Base-by-base conservation (phyloP, 208 protist genomes). In the Acanthamoeba triangularis region DNA sequence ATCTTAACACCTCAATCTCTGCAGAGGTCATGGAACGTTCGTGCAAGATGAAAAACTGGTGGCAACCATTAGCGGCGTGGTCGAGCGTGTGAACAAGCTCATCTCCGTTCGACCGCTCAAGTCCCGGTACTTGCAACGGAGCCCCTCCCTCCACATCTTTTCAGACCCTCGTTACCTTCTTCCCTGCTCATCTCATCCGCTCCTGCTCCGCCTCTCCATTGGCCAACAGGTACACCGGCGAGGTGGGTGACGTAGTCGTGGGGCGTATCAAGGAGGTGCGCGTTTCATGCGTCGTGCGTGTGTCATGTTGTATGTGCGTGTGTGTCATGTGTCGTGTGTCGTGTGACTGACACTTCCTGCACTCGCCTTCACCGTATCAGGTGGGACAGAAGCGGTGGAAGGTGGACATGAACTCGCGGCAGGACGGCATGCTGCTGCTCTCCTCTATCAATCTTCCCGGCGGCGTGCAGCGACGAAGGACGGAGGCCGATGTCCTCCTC, bases 201-300 rank as follows among this genome's bases (percentile, higher is more conserved):
- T 52, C 28, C 35, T 11, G 94, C 72, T 90, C 35, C 23, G 28
- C n/a, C 72, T 33, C 16, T 90, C 41, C 23, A 7, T 54, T 33
- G 30, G 25, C 16, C 18, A 14, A 35, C 47, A 97, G 98, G 14
- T 99, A 99, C 88, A 95, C 97, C 23, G 98, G 99, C 11, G 99
- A 99, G 90, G 98, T 99, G 41, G 99, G 99, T 7, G 99, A 99
- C 96, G 98, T 99, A 33, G 98, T 99, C 4, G 98, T 99, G 20
- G 99, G 99, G 3, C 96, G 99, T 20, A 97, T 99, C 59, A 96
- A 97, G 10, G 98, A 99, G 82, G 97, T 98, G 7, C 44, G 52
- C 30, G 16, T 44, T 90, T 59, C 33, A 7, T 67, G 30, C 82
- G 41, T 20, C 4, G 18, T 25, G 47, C 35, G n/a, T n/a, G n/a